Evolutionary conservation across 495 filamentous ascomycete species (phyloP), one percentile per base, ranked within the genome.

Genomic region (Penicillium canariense): DNA sequence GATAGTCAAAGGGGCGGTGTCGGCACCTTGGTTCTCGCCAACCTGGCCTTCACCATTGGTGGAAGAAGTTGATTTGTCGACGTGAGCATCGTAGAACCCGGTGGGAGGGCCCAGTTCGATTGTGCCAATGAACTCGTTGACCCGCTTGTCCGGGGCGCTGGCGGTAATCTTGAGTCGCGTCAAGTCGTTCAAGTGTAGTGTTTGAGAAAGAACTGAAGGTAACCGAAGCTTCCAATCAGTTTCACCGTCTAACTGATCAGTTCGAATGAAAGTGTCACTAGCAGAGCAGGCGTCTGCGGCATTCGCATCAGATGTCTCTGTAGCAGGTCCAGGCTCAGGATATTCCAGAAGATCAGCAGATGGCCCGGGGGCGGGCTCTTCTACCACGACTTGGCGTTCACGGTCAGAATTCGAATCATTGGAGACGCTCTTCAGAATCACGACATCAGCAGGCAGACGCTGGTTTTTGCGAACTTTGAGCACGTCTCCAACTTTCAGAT

Each of bases 221-320:
- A 97, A 68, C 4, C 95, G 85, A 31, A 99, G 77, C 70, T 99
- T 99, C 95, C 95, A 99, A 62, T 99, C 95, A 7, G 95, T 99
- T 71, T 99, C 95, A 52, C 95, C 95, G 60, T 99, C 95, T 9
- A 99, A 80, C 66, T 99, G 95, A 68, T 99, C 95, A 2, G 95
- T 99, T 36, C 93, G 83, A 57, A 99, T 97, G 58, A 99, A 99
- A 1, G 95, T 89, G 64, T 99, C 95, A 30, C 91, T 91, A 17
- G 81, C 77, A 18, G 68, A 65, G 14, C 63, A 64, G 28, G 11
- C 12, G 53, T 60, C 52, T 4, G 49, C 51, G 15, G 59, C 35
- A 42, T 52, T 56, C 11, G 52, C 50, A 35, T 1, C 47, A 2
- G 47, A 49, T 14, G 54, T 35, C 39, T 50, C 55, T 14, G 52